Percentiles rank a stretch among this genome's conserved stretches.
These are phyloP conservation scores for Coemansia asiatica DNA, from an alignment of 192 early-diverging fungal species.

Conservation along the genomic window DNA sequence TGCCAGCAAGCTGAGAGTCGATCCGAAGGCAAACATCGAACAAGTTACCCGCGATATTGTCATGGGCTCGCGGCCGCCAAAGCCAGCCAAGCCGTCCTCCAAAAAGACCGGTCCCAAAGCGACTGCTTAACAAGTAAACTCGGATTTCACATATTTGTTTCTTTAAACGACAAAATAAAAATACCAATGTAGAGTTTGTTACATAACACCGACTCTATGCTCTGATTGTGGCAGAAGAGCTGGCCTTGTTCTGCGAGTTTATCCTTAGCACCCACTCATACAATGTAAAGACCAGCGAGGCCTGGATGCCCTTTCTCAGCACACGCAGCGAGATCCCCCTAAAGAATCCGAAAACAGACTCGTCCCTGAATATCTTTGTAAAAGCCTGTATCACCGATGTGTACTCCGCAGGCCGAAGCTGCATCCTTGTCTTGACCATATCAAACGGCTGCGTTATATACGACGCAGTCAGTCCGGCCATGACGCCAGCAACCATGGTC, in stretches of 20 bases:
- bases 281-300: conserved; percentile 89
- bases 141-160: neutral
- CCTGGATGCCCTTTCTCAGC: conserved; percentile 77
- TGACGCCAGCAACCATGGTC: conserved; percentile 64
- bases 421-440: conserved; percentile 90
- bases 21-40: conserved; percentile 45
- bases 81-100: conserved; percentile 10
- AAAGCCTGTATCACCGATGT: conserved; percentile 43
- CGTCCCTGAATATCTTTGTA: conserved; percentile 62
- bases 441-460: conserved; percentile 91
- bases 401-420: conserved; percentile 78
- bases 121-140: neutral
- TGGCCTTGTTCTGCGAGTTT: conserved; percentile 5
- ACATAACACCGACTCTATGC: neutral
- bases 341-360: conserved; percentile 77
- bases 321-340: conserved; percentile 80
- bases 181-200: neutral
- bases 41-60: conserved; percentile 36
- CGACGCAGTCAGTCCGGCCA: conserved; percentile 73
- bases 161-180: neutral
- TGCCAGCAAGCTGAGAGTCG: conserved; percentile 24
- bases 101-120: conserved; percentile 8
- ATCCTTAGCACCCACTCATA: conserved; percentile 68
- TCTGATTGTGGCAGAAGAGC: conserved; percentile 10
- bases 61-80: conserved; percentile 24